phyloP scores from a whole-genome alignment of 2,329 filamentous ascomycete species.

The Colletotrichum sojae region DNA sequence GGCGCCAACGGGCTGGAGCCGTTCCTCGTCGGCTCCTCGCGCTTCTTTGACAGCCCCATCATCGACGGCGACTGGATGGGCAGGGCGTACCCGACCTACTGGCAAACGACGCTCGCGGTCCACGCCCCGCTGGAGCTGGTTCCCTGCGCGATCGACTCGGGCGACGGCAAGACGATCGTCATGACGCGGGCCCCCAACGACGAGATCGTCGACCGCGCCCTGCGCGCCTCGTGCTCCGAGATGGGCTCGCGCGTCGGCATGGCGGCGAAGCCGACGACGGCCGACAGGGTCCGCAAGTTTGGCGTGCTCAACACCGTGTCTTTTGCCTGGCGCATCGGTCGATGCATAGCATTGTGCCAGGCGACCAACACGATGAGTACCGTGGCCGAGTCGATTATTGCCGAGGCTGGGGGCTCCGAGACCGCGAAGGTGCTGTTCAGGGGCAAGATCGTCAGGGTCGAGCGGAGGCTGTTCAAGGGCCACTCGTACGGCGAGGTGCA shows the following conservation, averaged over 20 bases:
- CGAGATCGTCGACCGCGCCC: conserved; percentile 46
- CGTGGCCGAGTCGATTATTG: conserved; percentile 71
- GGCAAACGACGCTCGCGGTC: conserved; percentile 65
- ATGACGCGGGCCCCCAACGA: conserved; percentile 58
- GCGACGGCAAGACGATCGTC: conserved; percentile 59
- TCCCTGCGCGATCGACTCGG: conserved; percentile 61
- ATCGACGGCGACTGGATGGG: conserved; percentile 73
- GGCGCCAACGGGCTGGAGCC: conserved; percentile 75
- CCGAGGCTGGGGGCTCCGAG: conserved; percentile 67
- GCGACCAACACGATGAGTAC: conserved; percentile 62
- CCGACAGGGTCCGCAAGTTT: conserved; percentile 43
- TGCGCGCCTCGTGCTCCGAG: conserved; percentile 56
- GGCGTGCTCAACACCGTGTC: conserved; percentile 39
- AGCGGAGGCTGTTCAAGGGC: conserved; percentile 63
- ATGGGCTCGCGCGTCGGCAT: conserved; percentile 48
- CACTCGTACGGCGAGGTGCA: conserved; percentile 62
- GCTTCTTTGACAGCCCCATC: conserved; percentile 64
- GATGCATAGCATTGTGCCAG: conserved; percentile 26
- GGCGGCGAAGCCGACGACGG: conserved; percentile 35
- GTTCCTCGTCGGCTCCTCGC: conserved; percentile 68
- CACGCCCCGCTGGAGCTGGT: conserved; percentile 56
- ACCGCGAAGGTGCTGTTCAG: conserved; percentile 72
- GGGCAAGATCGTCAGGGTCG: conserved; percentile 72
- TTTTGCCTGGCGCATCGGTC: conserved; percentile 35
- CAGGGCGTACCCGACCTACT: conserved; percentile 67